Base-by-base conservation (phyloP, 306 rosid species). In the Benincasa hispida region DNA sequence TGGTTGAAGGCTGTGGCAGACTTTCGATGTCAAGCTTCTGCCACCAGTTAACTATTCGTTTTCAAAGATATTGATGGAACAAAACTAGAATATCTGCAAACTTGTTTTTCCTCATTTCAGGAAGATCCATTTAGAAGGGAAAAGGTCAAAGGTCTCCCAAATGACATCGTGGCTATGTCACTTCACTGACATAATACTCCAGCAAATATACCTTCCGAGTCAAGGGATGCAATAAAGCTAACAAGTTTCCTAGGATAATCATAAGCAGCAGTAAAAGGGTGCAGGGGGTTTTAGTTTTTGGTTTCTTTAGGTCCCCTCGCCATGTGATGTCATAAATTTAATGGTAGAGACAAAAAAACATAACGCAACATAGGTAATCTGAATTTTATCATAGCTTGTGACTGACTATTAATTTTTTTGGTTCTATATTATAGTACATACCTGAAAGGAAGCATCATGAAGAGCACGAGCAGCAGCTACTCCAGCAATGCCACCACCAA, bases 401-500 rank as follows among this genome's bases (percentile, higher is more conserved):
- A 50, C 25, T 8, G n/a, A 8, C 37, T 17, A 72, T 11, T 13
- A 39, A 12, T 78, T 41, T 21, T 15, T 11, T 13, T 69, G 5
- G 6, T 1, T 60, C 53, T 8, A n/a, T n/a, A n/a, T 57, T 72
- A 15, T 53, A 22, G 24, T n/a, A 22, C 62, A 76, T 83, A 95
- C 99, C 96, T 90, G 91, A 84, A 95, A 83, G 10, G 97, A 89
- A 3, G 99, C 98, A 80, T 90, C 99, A 14, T 84, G 88, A 55
- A 95, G 99, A 57, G 98, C 90, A 55, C 90, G 98, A 30, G 99
- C 98, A 74, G 99, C 99, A 68, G 99, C 86, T 70, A 92, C 69
- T 41, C 99, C 99, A 19, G 96, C 96, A 84, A 95, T 92, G 63
- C 99, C 98, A 60, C 92, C 97, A 13, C 99, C 98, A 5, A 95